These are phyloP conservation scores for Fraxinus excelsior DNA, from an alignment of 257 asterid genomes.

Conservation along the genomic window DNA sequence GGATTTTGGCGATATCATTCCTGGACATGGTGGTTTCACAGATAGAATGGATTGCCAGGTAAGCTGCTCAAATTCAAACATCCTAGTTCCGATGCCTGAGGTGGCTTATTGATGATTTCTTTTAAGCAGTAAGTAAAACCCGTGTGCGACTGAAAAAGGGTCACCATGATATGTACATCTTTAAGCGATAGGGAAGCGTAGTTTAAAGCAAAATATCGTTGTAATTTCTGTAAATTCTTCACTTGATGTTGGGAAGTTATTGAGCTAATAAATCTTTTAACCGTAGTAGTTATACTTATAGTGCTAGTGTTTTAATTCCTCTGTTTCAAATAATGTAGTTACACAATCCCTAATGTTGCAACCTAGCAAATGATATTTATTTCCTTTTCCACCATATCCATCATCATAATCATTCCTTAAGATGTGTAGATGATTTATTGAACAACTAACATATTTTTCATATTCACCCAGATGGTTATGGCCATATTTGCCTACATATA, in stretches of 20 bases:
- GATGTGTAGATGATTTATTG: background rate
- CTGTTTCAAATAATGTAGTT: background rate
- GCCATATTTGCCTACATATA: slow-evolving; percentile 69
- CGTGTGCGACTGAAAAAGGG: background rate
- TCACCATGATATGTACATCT: background rate
- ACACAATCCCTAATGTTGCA: background rate
- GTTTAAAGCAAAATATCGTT: too few species aligned
- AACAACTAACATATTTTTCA: background rate
- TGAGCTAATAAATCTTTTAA: background rate
- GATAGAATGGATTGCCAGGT: slow-evolving; percentile 85
- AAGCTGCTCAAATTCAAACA: background rate
- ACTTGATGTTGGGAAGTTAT: background rate
- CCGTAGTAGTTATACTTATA: background rate
- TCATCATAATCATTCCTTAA: background rate
- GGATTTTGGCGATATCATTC: slow-evolving; percentile 76
- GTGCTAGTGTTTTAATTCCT: background rate
- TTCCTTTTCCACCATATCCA: background rate
- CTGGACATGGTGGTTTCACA: slow-evolving; percentile 75
- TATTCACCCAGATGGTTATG: slow-evolving; percentile 62
- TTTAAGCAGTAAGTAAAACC: background rate
- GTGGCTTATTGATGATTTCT: background rate
- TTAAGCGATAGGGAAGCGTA: background rate
- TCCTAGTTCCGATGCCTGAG: background rate
- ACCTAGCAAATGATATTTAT: background rate
- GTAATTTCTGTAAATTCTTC: background rate